Conservation (phyloP, 306 rosid genomes). For the Arachis stenosperma region DNA sequence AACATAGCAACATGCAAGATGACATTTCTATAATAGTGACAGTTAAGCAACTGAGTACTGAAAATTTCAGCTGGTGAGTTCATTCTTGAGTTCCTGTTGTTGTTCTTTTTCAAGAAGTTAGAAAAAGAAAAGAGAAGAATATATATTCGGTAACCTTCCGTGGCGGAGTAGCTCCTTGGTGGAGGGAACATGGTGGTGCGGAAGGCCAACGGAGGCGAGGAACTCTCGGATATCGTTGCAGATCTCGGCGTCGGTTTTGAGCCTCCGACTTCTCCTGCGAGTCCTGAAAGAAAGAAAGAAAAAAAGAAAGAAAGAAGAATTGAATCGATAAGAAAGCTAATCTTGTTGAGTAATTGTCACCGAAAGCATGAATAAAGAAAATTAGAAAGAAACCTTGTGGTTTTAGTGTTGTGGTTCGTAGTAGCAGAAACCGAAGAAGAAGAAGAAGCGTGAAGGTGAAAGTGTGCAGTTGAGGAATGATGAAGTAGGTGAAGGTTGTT, state of each 20-base stretch:
- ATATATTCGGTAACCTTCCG: slow-evolving; percentile 64
- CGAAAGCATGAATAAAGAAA: neutral
- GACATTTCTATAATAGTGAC: neutral
- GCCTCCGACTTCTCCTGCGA: slow-evolving; percentile 47
- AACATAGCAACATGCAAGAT: neutral
- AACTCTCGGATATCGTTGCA: slow-evolving; percentile 70
- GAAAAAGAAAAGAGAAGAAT: neutral
- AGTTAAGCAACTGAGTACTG: neutral
- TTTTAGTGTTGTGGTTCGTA: neutral
- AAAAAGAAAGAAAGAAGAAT: neutral
- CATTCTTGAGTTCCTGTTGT: neutral
- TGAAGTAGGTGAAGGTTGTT: neutral
- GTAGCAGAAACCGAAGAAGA: neutral
- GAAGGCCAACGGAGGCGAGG: slow-evolving; percentile 62
- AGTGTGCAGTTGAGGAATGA: neutral
- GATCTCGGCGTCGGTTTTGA: slow-evolving; percentile 78
- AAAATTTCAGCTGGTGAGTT: neutral
- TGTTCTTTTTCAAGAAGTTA: neutral
- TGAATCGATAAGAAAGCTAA: neutral
- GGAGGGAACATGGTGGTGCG: slow-evolving; percentile 69
- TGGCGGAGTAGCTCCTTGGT: slow-evolving; percentile 72
- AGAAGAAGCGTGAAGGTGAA: slow-evolving; percentile 12
- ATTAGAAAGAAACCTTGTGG: slow-evolving; percentile 10
- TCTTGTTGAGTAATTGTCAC: no score
- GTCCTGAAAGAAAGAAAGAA: slow-evolving; percentile 41